phyloP scores from a whole-genome alignment of 768 basidiomycete species.

The Leccinum variicolor region DNA sequence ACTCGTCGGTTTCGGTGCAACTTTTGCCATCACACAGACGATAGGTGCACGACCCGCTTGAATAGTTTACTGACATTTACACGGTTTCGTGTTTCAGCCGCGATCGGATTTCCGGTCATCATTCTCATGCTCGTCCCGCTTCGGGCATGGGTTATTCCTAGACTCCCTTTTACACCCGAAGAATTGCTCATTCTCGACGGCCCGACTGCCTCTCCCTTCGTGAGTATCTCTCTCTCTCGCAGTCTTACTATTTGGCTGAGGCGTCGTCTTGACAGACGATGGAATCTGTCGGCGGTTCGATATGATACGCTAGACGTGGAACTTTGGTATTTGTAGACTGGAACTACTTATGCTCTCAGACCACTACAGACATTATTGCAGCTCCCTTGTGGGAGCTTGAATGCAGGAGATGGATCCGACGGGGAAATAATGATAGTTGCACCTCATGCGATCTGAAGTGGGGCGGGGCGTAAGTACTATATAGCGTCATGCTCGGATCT shows the following conservation, averaged over 20 bases:
- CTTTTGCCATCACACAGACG: constrained; percentile 90
- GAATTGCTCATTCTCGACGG: constrained; percentile 87
- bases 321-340: not conserved
- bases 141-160: constrained; percentile 67
- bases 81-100: constrained; percentile 53
- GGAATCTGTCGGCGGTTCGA: constrained; percentile 41
- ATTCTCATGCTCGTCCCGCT: constrained; percentile 82
- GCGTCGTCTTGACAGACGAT: constrained; percentile 32
- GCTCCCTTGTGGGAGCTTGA: not conserved
- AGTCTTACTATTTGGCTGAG: not conserved
- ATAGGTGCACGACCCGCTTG: constrained; percentile 50
- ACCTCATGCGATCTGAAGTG: constrained; percentile 18
- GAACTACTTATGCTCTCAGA: not conserved
- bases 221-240: constrained; percentile 38
- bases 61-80: not conserved
- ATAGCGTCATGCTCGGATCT: too few relatives aligned
- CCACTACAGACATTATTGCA: not conserved
- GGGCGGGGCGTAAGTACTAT: too few relatives aligned
- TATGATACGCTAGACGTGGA: not conserved
- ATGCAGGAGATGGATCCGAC: not conserved
- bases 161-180: constrained; percentile 67
- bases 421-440: not conserved
- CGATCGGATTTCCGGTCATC: constrained; percentile 88
- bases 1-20: constrained; percentile 79
- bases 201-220: constrained; percentile 84